A percentile compares a stretch with the other conserved stretches of the same genome.
Conservation (phyloP, 1,284 basidiomycete genomes). For the Rhodotorula mucilaginosa region DNA sequence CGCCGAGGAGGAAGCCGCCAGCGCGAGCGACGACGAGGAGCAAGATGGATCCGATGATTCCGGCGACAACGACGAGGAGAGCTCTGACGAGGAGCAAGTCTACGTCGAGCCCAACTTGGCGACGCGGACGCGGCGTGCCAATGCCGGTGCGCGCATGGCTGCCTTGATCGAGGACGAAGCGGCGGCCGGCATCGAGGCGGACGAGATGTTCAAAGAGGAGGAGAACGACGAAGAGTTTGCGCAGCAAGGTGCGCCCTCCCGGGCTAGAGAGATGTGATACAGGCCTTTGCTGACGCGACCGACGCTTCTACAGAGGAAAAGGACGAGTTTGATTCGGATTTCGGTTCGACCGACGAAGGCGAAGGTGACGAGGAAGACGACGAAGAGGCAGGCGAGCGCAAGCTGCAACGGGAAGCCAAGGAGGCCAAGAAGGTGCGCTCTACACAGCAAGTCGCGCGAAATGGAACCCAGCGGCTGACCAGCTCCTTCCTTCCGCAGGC, state of each 20-base stretch:
- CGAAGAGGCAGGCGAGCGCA: slow-evolving; percentile 59
- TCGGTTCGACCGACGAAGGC: slow-evolving; percentile 65
- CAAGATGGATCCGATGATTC: neutral
- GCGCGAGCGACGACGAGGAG: neutral
- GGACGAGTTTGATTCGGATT: slow-evolving; percentile 74
- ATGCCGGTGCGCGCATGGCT: slow-evolving; percentile 41
- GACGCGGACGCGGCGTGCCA: slow-evolving; percentile 19
- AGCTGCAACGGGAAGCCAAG: slow-evolving; percentile 60
- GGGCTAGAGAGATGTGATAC: slow-evolving; percentile 1
- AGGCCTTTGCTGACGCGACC: neutral
- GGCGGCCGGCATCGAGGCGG: slow-evolving; percentile 53
- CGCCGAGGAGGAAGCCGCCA: neutral
- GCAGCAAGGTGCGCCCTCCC: slow-evolving; percentile 57
- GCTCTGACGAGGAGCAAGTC: slow-evolving; percentile 11
- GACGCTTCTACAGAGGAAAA: slow-evolving; percentile 60
- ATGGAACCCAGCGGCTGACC: neutral
- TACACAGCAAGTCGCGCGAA: neutral
- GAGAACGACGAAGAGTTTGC: slow-evolving; percentile 72
- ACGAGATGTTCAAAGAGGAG: slow-evolving; percentile 54
- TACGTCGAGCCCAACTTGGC: slow-evolving; percentile 31
- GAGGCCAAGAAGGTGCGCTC: slow-evolving; percentile 53
- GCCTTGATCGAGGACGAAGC: slow-evolving; percentile 41
- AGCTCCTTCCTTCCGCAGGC: slow-evolving; percentile 3
- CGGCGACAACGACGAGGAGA: slow-evolving; percentile 19
- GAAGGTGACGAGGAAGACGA: slow-evolving; percentile 62